Evolutionary conservation across 2,329 filamentous ascomycete genomes (phyloP).

Genomic region (Chalara sp.): DNA sequence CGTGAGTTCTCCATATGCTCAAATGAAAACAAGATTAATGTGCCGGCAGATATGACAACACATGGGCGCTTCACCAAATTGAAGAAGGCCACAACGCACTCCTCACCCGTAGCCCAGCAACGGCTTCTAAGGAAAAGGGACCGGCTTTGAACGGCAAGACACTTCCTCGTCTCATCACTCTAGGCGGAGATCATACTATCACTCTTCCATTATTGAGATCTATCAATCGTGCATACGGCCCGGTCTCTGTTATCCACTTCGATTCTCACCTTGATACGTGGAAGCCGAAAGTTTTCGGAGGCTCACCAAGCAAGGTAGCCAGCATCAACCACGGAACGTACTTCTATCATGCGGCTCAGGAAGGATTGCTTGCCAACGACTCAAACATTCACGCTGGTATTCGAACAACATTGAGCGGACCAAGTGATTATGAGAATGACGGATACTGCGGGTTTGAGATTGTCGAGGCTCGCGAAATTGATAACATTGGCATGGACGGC

Average conservation of each 20-base stretch:
- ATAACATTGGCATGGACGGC: conserved; percentile 61
- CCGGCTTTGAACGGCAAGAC: conserved; percentile 68
- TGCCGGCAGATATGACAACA: conserved; percentile 64
- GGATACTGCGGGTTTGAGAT: conserved; percentile 81
- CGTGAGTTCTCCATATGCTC: conserved; percentile 41
- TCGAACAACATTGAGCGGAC: conserved; percentile 71
- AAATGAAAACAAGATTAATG: not conserved
- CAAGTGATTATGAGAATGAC: conserved; percentile 78
- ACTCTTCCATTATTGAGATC: conserved; percentile 52
- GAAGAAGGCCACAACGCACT: conserved; percentile 77
- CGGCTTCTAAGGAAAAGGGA: conserved; percentile 59
- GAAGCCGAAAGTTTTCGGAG: conserved; percentile 82
- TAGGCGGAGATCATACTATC: conserved; percentile 60
- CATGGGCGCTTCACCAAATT: conserved; percentile 75
- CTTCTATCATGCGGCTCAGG: conserved; percentile 75
- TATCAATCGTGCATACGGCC: conserved; percentile 54
- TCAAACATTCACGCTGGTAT: conserved; percentile 85
- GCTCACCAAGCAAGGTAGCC: conserved; percentile 68
- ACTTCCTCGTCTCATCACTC: conserved; percentile 72
- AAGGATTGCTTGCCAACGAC: conserved; percentile 74
- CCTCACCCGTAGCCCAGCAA: conserved; percentile 63
- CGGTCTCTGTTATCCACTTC: conserved; percentile 55
- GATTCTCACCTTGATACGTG: conserved; percentile 64
- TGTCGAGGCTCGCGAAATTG: conserved; percentile 67
- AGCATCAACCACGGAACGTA: conserved; percentile 84